These are phyloP conservation scores for Psilocybe azurescens DNA, from an alignment of 768 basidiomycete genomes.

Conservation along the genomic window DNA sequence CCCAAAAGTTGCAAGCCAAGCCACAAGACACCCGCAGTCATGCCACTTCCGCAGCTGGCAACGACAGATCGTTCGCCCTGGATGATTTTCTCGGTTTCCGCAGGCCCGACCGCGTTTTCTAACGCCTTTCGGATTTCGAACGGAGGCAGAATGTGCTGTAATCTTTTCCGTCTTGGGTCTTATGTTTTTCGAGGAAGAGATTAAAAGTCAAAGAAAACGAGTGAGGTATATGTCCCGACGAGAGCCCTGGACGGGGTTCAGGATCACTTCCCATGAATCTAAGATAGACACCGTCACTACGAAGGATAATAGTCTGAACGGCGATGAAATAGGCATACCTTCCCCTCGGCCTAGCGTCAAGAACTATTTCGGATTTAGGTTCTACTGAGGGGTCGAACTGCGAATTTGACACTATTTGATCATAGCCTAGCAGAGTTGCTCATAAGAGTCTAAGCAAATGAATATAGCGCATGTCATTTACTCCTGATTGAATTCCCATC, in stretches of 20 bases:
- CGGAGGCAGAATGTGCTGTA: slow-evolving; percentile 66
- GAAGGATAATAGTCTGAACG: not conserved
- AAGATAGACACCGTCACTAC: not conserved
- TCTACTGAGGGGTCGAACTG: slow-evolving; percentile 46
- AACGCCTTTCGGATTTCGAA: slow-evolving; percentile 66
- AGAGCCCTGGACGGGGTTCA: slow-evolving; percentile 87
- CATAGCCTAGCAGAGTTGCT: slow-evolving; percentile 63
- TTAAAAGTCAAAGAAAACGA: slow-evolving; percentile 88
- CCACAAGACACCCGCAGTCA: slow-evolving; percentile 98
- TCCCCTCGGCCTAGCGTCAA: slow-evolving; percentile 88
- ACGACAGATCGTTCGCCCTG: slow-evolving; percentile 66
- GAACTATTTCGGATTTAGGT: slow-evolving; percentile 65
- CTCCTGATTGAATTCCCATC: slow-evolving; percentile 58
- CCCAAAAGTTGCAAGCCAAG: slow-evolving; percentile 82
- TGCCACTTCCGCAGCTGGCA: slow-evolving; percentile 92
- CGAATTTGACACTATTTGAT: slow-evolving; percentile 80
- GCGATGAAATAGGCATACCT: slow-evolving; percentile 63
- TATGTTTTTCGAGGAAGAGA: slow-evolving; percentile 60
- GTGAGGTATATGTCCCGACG: slow-evolving; percentile 92
- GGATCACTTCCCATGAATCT: slow-evolving; percentile 85
- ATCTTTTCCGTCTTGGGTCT: slow-evolving; percentile 43
- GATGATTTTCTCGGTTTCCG: slow-evolving; percentile 59
- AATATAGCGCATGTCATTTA: slow-evolving; percentile 32
- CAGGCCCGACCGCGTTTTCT: slow-evolving; percentile 63
- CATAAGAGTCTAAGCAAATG: slow-evolving; percentile 6